Evolutionary conservation across 2,329 filamentous ascomycete genomes (phyloP).

Genomic region (Aspergillus tubingensis): DNA sequence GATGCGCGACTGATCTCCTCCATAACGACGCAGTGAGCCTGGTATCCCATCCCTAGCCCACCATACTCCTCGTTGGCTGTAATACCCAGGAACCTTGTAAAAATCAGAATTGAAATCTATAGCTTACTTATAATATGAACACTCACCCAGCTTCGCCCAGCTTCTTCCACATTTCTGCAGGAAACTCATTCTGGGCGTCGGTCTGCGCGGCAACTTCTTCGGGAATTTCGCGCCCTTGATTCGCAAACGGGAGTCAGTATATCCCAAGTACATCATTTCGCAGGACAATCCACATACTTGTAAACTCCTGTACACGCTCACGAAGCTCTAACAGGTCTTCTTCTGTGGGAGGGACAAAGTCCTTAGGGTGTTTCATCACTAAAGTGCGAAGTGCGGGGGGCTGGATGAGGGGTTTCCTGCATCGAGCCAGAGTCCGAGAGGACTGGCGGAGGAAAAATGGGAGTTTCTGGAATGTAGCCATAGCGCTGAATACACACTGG

Average conservation of each 20-base stretch:
- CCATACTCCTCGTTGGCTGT: constrained; percentile 92
- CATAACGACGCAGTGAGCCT: constrained; percentile 93
- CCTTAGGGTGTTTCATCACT: constrained; percentile 69
- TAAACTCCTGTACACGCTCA: constrained; percentile 85
- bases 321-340: constrained; percentile 78
- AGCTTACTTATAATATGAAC: rapidly evolving
- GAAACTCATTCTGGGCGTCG: constrained; percentile 87
- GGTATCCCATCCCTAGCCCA: constrained; percentile 88
- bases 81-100: constrained; percentile 73
- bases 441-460: constrained; percentile 39
- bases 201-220: constrained; percentile 78
- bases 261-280: too few species aligned
- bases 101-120: not conserved
- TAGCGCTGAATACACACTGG: constrained; percentile 14
- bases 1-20: constrained; percentile 91
- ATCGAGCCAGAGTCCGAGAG: constrained; percentile 29
- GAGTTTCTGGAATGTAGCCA: constrained; percentile 34
- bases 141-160: constrained; percentile 75
- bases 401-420: constrained; percentile 33
- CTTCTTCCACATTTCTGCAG: constrained; percentile 88
- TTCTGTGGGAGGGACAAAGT: constrained; percentile 66
- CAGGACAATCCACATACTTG: constrained; percentile 46
- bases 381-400: constrained; percentile 44
- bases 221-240: constrained; percentile 73
- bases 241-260: not conserved